These are phyloP conservation scores for Rhynchospora tenuis DNA, from an alignment of 176 grass and related monocot species.

Conservation along the genomic window DNA sequence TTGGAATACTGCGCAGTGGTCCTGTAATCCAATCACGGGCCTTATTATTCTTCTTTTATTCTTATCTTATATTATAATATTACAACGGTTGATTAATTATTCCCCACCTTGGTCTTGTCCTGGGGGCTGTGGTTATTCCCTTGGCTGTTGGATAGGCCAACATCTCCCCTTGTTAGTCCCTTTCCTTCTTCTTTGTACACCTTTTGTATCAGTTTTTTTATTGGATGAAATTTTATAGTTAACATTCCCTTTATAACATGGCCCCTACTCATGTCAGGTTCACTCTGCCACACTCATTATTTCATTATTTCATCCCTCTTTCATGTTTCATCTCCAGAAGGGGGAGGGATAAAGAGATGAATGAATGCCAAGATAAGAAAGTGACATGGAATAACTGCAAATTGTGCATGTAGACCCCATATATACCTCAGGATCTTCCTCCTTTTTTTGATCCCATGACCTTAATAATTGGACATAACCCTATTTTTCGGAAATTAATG, in stretches of 20 bases:
- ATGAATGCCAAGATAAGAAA: constrained; percentile 23
- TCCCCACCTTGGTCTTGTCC: neutral
- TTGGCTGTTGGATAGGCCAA: constrained; percentile 20
- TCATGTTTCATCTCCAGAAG: neutral
- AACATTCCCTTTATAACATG: constrained; percentile 18
- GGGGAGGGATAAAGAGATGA: neutral
- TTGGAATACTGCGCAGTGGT: constrained; percentile 12
- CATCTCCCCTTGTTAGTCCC: constrained; percentile 12
- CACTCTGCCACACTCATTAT: constrained; percentile 21
- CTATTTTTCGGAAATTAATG: constrained; percentile 16
- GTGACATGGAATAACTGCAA: constrained; percentile 29
- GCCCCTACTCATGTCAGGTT: constrained; percentile 13
- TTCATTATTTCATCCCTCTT: neutral
- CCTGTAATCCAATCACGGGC: constrained; percentile 18
- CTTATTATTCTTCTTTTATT: constrained; percentile 21
- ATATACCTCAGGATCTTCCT: constrained; percentile 22
- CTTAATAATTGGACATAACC: constrained; percentile 20
- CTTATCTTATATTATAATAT: constrained; percentile 1
- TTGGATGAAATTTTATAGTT: constrained; percentile 12
- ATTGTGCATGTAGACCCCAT: constrained; percentile 23
- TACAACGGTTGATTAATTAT: neutral
- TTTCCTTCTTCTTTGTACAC: constrained; percentile 11
- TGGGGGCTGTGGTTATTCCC: constrained; percentile 18
- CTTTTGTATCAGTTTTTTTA: neutral
- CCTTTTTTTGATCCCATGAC: constrained; percentile 21